Conservation (phyloP, 176 grass and related monocot species). For the Urochloa ruziziensis region DNA sequence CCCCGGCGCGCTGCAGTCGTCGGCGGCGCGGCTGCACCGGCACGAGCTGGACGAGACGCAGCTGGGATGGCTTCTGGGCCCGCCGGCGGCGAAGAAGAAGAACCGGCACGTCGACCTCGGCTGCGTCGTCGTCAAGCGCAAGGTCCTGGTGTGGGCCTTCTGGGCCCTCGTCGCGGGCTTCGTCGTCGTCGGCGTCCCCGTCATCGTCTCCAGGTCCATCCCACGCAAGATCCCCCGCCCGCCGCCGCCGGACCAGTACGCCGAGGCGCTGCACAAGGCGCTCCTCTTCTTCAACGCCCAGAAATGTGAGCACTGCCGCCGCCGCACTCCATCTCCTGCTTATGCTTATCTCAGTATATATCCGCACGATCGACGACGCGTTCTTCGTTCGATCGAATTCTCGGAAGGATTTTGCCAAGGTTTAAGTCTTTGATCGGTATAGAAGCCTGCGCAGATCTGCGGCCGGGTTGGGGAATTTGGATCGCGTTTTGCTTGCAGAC, state of each 20-base stretch:
- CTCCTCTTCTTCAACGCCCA: constrained; percentile 98
- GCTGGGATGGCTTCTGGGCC: constrained; percentile 86
- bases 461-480: neutral
- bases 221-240: constrained; percentile 57
- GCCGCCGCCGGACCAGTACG: constrained; percentile 67
- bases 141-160: constrained; percentile 63
- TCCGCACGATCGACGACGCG: neutral
- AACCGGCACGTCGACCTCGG: constrained; percentile 83
- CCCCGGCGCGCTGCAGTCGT: constrained; percentile 53
- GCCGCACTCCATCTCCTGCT: neutral
- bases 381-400: neutral
- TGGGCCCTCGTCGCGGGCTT: constrained; percentile 54
- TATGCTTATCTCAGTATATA: neutral
- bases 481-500: neutral
- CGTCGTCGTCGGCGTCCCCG: constrained; percentile 72
- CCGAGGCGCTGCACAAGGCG: constrained; percentile 75
- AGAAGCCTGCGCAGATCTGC: neutral
- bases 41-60: constrained; percentile 88
- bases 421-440: neutral
- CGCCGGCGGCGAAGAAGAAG: constrained; percentile 81
- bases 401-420: neutral
- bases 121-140: constrained; percentile 75
- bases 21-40: constrained; percentile 40
- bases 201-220: constrained; percentile 80
- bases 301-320: constrained; percentile 53